A percentile compares a stretch with the other conserved stretches of the same genome.
These are phyloP conservation scores for Tothia fuscella DNA, from an alignment of 2,329 filamentous ascomycete species.

Conservation along the genomic window DNA sequence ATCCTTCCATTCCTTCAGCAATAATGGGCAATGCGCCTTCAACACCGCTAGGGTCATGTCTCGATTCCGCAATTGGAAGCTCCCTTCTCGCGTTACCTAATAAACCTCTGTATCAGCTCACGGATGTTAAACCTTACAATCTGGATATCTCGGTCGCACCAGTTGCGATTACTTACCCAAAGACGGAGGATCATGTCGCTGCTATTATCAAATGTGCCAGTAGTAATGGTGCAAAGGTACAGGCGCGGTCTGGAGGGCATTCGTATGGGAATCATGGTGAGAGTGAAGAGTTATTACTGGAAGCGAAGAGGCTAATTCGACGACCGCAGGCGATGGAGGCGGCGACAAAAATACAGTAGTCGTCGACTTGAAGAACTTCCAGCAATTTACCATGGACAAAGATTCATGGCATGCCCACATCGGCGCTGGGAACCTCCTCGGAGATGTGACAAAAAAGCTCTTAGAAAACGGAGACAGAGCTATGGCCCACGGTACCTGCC, in stretches of 20 bases:
- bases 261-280: conserved; percentile 41
- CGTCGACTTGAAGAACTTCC: conserved; percentile 43
- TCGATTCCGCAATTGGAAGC: neutral
- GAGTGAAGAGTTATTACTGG: conserved; percentile 14
- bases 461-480: conserved; percentile 21
- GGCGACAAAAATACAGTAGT: conserved; percentile 25
- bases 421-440: conserved; percentile 42
- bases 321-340: conserved; percentile 16
- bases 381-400: conserved; percentile 41
- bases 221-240: conserved; percentile 33
- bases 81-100: conserved; percentile 3
- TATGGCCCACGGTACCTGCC: conserved; percentile 28
- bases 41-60: neutral
- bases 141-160: conserved; percentile 22
- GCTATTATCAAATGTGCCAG: conserved; percentile 36
- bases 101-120: conserved; percentile 4
- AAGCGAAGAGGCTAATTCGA: neutral
- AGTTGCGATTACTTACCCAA: conserved; percentile 22
- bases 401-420: conserved; percentile 43
- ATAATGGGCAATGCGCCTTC: conserved; percentile 1
- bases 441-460: conserved; percentile 36
- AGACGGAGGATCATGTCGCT: conserved; percentile 29
- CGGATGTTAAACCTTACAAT: conserved; percentile 20
- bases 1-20: neutral
- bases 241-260: conserved; percentile 41